These are phyloP conservation scores for Coemansia guatemalensis DNA, from an alignment of 192 early-diverging fungal genomes.

Conservation along the genomic window DNA sequence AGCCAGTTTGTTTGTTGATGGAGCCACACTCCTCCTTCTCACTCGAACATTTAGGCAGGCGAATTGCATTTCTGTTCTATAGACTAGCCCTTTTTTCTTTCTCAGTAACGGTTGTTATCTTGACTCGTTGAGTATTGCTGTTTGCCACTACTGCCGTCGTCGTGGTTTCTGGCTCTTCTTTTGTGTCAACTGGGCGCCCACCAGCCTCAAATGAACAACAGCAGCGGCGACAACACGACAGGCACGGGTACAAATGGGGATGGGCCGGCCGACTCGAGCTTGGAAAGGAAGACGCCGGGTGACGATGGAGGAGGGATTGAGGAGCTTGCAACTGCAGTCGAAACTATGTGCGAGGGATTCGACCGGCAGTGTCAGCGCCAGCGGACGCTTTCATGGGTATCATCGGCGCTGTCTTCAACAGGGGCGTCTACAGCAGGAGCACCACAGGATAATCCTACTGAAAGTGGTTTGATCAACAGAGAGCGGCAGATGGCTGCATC, in stretches of 20 bases:
- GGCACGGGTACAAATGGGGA: constrained; percentile 1
- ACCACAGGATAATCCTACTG: background rate
- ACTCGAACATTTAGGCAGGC: background rate
- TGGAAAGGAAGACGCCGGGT: background rate
- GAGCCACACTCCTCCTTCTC: too few species aligned
- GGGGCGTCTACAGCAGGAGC: constrained; percentile 7
- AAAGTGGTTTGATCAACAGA: background rate
- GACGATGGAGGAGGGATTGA: constrained; percentile 4
- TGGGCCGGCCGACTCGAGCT: background rate
- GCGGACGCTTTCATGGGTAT: constrained; percentile 44
- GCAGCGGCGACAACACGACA: background rate
- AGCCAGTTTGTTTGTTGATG: background rate
- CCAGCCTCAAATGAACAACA: constrained; percentile 12
- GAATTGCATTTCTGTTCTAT: background rate
- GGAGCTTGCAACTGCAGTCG: constrained; percentile 7
- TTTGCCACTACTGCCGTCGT: background rate
- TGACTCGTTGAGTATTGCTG: background rate
- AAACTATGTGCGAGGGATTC: constrained; percentile 26
- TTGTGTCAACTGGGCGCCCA: background rate
- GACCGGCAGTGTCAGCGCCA: constrained; percentile 23
- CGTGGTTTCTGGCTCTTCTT: background rate
- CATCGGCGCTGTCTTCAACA: constrained; percentile 23
- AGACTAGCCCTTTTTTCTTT: background rate
- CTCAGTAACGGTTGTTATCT: background rate
- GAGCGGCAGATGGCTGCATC: constrained; percentile 6